Base-by-base conservation (phyloP, 2,329 filamentous ascomycete species). In the Curvularia verruculosa region DNA sequence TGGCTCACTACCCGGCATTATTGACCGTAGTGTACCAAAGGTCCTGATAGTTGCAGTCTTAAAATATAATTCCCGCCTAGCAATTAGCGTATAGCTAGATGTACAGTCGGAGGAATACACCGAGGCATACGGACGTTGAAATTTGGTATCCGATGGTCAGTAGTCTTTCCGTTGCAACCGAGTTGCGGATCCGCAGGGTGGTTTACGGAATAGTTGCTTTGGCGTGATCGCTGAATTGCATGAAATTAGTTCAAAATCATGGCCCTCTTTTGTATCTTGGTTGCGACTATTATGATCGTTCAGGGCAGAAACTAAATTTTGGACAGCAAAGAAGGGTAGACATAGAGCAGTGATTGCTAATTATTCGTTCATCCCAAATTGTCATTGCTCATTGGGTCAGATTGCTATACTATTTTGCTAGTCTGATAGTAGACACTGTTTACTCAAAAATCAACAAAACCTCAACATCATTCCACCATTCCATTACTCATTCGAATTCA, bases 401-500 rank as follows among this genome's bases (percentile, higher is more conserved):
- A 34, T 12, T 34, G 31, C 31, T 34, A 34, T 34, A 13, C 31
- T n/a, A 34, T n/a, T 6, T 34, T 34, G 3, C 31, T 34, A n/a
- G 13, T n/a, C 15, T 6, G 13, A 43, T 36, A 53, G 9, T 15
- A 44, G 45, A 29, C 29, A 23, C 31, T 36, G 18, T 54, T 49
- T 9, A 21, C 21, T n/a, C 2, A 40, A 36, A 24, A n/a, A n/a
- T n/a, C 3, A 6, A 36, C 34, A 18, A 46, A 46, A 18, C 46
- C 26, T 28, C 40, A 50, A 36, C 39, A 50, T 46, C 34, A 50
- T 54, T 21, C 46, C 51, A 26, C 40, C 21, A 37, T 47, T 54
- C 26, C 40, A 43, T 54, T 45, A 41, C n/a, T 15, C 54, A 49
- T 52, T 29, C 54, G 47, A 51, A 58, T 54, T 34, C 21, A 51